Evolutionary conservation across 192 early-diverging fungal genomes (phyloP).

Genomic region (Rhizoclosmatium globosum): DNA sequence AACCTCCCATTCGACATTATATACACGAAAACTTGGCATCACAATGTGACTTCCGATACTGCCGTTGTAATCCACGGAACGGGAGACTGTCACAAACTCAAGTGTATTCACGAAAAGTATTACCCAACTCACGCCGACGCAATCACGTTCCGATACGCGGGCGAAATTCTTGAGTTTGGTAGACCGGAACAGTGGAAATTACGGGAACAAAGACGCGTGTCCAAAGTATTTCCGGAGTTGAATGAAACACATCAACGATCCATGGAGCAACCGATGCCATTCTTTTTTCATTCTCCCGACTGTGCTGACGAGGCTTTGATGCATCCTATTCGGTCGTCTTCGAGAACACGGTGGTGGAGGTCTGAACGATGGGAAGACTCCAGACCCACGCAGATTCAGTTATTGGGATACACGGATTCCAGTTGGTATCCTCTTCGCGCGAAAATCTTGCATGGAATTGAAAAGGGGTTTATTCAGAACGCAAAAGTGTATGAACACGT

Average conservation of each 20-base stretch:
- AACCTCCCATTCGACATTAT: constrained; percentile 16
- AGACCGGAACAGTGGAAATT: constrained; percentile 8
- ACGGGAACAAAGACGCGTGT: constrained; percentile 3
- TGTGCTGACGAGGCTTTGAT: constrained; percentile 22
- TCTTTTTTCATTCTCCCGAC: constrained; percentile 32
- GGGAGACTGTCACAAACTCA: constrained; percentile 21
- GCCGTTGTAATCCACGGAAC: constrained; percentile 22
- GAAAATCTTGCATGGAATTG: constrained; percentile 5
- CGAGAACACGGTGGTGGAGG: background rate
- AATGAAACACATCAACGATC: background rate
- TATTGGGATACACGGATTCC: constrained; percentile 5
- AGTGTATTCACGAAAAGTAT: background rate
- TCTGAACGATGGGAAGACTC: constrained; percentile 9
- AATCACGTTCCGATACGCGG: constrained; percentile 13
- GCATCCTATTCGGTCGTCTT: background rate
- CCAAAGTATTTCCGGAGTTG: background rate
- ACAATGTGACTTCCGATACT: constrained; percentile 12
- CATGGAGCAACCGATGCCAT: constrained; percentile 2
- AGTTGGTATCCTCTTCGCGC: constrained; percentile 17
- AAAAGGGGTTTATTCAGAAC: constrained; percentile 1
- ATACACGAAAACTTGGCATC: constrained; percentile 24
- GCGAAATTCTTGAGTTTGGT: background rate
- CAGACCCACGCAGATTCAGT: background rate
- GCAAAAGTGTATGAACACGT: constrained; percentile 30
- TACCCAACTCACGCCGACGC: constrained; percentile 21